Evolutionary conservation across 2,329 filamentous ascomycete genomes (phyloP), one percentile per base, ranked within the genome.

Genomic region (Lasiodiplodia sp.): DNA sequence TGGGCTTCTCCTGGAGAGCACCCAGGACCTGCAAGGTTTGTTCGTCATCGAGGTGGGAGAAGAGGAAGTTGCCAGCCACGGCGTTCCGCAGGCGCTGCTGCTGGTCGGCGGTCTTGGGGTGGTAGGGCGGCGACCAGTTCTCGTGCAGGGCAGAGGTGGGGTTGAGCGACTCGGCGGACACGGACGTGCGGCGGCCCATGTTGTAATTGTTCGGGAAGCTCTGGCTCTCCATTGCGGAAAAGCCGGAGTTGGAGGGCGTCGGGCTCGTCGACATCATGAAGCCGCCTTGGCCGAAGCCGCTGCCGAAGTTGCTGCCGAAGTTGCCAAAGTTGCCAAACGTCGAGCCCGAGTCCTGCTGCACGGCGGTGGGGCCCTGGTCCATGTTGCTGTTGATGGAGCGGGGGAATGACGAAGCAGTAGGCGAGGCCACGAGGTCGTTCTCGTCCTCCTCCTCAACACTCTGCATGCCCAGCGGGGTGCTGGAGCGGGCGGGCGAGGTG

Each of bases 111-210:
- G 92, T 88, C 85, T 99, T 99, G 71, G 89, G 87, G 78, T 96
- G 93, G 74, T 88, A 88, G 2, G 96, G 96, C 10, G 96, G 93
- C 37, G 90, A 87, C 94, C 95, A 99, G 80, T 93, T 96, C 79
- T 96, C 93, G 75, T 93, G 91, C 68, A 89, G 88, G 70, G 94
- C 91, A 38, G 92, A 90, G 60, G 90, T 92, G 21, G 96, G 96
- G 80, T 97, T 97, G 76, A 98, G 86, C 1, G 95, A 97, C 82
- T 99, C 96, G 63, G 96, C 96, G 51, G 96, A 98, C 66, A 99
- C 96, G 3, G 96, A 98, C 49, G 94, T 97, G 75, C 96, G 92
- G 71, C 96, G 92, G 74, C 89, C 92, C 81, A 97, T 91, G 80
- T 97, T 97, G 83, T 97, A 98, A 79, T 98, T 94, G 74, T 88